Percentiles rank a stretch among this genome's conserved stretches.
phyloP scores from a whole-genome alignment of 495 filamentous ascomycete species.

The Mytilinidion resinicola region DNA sequence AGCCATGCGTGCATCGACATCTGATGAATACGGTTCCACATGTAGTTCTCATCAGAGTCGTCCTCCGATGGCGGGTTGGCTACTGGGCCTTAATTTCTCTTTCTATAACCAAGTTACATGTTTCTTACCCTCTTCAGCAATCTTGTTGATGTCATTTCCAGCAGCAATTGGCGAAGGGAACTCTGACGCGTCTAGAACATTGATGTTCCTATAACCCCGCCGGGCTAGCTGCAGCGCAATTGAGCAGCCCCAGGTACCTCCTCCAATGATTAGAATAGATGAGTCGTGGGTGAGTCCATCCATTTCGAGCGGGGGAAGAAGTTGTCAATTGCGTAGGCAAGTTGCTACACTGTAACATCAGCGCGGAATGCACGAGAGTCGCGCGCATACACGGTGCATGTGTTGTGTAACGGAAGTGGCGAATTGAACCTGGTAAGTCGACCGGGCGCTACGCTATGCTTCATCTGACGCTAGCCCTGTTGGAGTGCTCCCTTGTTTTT shows the following conservation, averaged over 20 bases:
- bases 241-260: slow-evolving; percentile 48
- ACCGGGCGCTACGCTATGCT: no score
- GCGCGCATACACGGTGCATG: no score
- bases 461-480: no score
- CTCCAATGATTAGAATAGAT: slow-evolving; percentile 43
- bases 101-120: background rate
- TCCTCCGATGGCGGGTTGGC: slow-evolving; percentile 15
- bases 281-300: slow-evolving; percentile 17
- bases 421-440: no score
- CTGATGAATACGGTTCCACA: slow-evolving; percentile 37
- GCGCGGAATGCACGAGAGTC: no score
- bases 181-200: slow-evolving; percentile 41
- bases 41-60: slow-evolving; percentile 31
- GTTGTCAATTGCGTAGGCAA: no score
- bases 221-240: slow-evolving; percentile 48
- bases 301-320: background rate
- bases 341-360: no score
- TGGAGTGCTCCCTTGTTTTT: no score
- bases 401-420: no score
- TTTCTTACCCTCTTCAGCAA: slow-evolving; percentile 45
- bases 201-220: slow-evolving; percentile 44
- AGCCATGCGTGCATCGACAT: slow-evolving; percentile 43
- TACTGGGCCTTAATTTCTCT: slow-evolving; percentile 7
- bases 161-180: slow-evolving; percentile 46
- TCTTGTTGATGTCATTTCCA: slow-evolving; percentile 53